Evolutionary conservation across 441 rosid genomes (phyloP).

Genomic region (Croton laevigatus): DNA sequence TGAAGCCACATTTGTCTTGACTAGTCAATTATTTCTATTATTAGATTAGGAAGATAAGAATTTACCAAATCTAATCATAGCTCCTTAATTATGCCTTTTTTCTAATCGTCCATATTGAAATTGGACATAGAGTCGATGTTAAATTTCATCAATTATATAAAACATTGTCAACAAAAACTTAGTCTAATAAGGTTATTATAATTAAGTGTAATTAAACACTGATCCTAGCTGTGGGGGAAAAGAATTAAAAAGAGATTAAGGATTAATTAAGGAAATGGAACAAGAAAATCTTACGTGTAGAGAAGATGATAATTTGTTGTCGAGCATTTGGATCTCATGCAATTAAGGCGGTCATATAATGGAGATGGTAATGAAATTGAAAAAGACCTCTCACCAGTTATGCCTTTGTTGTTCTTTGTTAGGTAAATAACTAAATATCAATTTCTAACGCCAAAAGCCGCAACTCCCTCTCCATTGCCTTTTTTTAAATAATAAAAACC

Average conservation of each 20-base stretch:
- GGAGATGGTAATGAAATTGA: conserved; percentile 36
- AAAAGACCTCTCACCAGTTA: conserved; percentile 25
- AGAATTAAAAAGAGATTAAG: neutral
- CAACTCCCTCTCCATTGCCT: conserved; percentile 11
- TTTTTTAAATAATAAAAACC: neutral
- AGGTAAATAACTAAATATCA: neutral
- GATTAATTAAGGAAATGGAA: conserved; percentile 1
- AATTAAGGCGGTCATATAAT: conserved; percentile 29
- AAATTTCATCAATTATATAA: neutral
- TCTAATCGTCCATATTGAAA: neutral
- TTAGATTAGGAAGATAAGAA: neutral
- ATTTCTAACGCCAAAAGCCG: conserved; percentile 15
- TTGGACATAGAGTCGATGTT: neutral
- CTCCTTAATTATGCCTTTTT: neutral
- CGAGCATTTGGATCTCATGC: conserved; percentile 31
- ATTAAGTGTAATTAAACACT: no score
- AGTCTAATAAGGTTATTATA: no score
- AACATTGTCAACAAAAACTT: no score
- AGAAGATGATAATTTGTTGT: conserved; percentile 26
- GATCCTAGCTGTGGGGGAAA: no score
- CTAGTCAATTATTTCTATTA: neutral
- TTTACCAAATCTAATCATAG: conserved; percentile 4
- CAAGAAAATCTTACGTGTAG: conserved; percentile 27
- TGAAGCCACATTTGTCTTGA: neutral
- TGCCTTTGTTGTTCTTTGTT: neutral